These are phyloP conservation scores for Flagelloscypha sp. DNA, from an alignment of 768 basidiomycete genomes.

Conservation along the genomic window DNA sequence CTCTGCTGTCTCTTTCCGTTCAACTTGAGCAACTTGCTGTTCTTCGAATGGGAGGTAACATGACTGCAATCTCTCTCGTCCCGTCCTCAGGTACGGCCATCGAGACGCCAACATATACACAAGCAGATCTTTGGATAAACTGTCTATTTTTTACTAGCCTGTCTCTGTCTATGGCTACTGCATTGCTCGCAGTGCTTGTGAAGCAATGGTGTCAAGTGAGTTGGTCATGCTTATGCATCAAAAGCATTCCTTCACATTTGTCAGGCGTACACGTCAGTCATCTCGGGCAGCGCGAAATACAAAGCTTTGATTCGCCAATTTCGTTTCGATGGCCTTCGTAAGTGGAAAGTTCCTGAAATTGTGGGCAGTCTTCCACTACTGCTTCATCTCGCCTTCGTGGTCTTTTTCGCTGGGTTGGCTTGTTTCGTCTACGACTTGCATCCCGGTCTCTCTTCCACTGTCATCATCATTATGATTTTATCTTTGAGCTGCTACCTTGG, in stretches of 20 bases:
- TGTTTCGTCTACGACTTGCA: background rate
- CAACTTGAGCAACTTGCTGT: background rate
- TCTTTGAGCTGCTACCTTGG: too few species aligned
- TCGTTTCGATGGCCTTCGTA: constrained; percentile 8
- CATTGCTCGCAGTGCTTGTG: background rate
- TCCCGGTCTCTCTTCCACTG: too few species aligned
- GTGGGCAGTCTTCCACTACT: background rate
- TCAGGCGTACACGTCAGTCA: constrained; percentile 2
- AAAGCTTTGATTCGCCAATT: background rate
- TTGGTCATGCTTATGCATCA: too few species aligned
- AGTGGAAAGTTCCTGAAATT: constrained; percentile 6
- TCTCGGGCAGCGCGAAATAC: constrained; percentile 1
- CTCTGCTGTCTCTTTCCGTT: constrained; percentile 1
- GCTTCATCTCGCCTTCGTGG: background rate
- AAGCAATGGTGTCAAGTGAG: constrained; percentile 5
- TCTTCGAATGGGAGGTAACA: background rate
- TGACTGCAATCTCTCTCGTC: background rate
- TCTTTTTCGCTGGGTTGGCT: constrained; percentile 1
- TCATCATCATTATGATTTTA: too few species aligned
- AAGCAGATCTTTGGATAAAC: constrained; percentile 2
- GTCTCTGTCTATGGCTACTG: background rate
- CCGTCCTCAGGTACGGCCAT: background rate
- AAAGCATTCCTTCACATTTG: too few species aligned
- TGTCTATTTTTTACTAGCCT: background rate
- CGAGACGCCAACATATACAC: too few species aligned